Conservation (phyloP, 1,139 yeast species). For the Kluyveromyces sp. region DNA sequence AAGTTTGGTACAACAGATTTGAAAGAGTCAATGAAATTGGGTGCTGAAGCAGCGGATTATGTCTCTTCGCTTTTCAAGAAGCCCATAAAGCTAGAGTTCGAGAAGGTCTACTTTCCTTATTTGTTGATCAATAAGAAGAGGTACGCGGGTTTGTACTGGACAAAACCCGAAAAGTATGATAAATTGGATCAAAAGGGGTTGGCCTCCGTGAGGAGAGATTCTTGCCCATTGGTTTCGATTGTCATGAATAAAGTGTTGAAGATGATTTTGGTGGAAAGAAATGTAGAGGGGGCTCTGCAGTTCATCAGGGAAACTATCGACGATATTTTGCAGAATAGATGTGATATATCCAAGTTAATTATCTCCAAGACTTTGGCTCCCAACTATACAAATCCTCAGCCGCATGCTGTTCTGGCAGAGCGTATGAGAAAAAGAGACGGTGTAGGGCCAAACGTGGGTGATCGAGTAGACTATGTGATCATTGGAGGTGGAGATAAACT, state of each 20-base stretch:
- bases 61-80: constrained; percentile 72
- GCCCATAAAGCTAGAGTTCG: constrained; percentile 94
- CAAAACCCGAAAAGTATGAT: constrained; percentile 79
- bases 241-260: constrained; percentile 90
- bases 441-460: constrained; percentile 94
- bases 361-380: constrained; percentile 90
- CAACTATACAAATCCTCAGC: constrained; percentile 93
- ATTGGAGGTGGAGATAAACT: constrained; percentile 82
- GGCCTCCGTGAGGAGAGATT: constrained; percentile 96
- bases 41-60: constrained; percentile 86
- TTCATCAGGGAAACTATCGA: constrained; percentile 86
- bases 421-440: constrained; percentile 96
- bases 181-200: constrained; percentile 98
- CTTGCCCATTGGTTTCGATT: constrained; percentile 88
- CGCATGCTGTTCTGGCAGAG: constrained; percentile 94
- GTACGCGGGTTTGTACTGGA: constrained; percentile 97
- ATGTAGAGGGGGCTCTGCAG: constrained; percentile 79
- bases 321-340: constrained; percentile 80
- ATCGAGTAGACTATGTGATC: constrained; percentile 96
- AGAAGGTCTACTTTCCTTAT: constrained; percentile 93
- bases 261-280: constrained; percentile 77
- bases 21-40: constrained; percentile 79
- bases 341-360: constrained; percentile 88
- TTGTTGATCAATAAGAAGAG: constrained; percentile 89
- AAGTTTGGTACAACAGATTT: constrained; percentile 86